Evolutionary conservation across 192 early-diverging fungal genomes (phyloP).

Genomic region (Thoreauomyces humboldtii): DNA sequence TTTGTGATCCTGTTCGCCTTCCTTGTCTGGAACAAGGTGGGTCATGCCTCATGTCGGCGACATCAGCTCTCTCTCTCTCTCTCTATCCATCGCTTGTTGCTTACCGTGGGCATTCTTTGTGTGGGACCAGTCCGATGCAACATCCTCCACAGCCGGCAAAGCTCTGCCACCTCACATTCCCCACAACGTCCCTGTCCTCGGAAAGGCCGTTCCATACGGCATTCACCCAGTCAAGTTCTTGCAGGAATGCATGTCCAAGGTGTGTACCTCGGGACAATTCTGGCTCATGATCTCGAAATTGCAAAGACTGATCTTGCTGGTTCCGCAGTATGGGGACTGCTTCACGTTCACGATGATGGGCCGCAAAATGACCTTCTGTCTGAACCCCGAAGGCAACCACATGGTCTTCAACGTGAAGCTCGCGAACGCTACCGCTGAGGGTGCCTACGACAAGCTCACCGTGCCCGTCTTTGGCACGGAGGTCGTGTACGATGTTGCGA

Average conservation of each 20-base stretch:
- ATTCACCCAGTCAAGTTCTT: slow-evolving; percentile 87
- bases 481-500: slow-evolving; percentile 95
- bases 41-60: too few relatives aligned
- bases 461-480: slow-evolving; percentile 91
- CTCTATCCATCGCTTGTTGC: too few relatives aligned
- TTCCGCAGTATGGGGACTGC: slow-evolving; percentile 71
- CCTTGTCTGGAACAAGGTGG: neutral
- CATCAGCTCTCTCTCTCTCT: too few relatives aligned
- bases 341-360: slow-evolving; percentile 95
- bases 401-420: slow-evolving; percentile 94
- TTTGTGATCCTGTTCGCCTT: neutral
- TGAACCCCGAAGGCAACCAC: slow-evolving; percentile 92
- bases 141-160: too few relatives aligned
- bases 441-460: slow-evolving; percentile 89
- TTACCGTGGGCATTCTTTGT: too few relatives aligned
- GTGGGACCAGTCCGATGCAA: too few relatives aligned
- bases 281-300: too few relatives aligned
- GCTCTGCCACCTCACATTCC: slow-evolving; percentile 45
- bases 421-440: slow-evolving; percentile 83
- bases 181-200: slow-evolving; percentile 82
- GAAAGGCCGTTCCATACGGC: slow-evolving; percentile 83
- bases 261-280: slow-evolving; percentile 1
- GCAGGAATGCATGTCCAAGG: slow-evolving; percentile 71
- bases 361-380: slow-evolving; percentile 80
- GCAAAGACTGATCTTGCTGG: too few relatives aligned